These are phyloP conservation scores for Pinguiococcus pyrenoidosus DNA, from an alignment of 108 stramenopile species.

Conservation along the genomic window DNA sequence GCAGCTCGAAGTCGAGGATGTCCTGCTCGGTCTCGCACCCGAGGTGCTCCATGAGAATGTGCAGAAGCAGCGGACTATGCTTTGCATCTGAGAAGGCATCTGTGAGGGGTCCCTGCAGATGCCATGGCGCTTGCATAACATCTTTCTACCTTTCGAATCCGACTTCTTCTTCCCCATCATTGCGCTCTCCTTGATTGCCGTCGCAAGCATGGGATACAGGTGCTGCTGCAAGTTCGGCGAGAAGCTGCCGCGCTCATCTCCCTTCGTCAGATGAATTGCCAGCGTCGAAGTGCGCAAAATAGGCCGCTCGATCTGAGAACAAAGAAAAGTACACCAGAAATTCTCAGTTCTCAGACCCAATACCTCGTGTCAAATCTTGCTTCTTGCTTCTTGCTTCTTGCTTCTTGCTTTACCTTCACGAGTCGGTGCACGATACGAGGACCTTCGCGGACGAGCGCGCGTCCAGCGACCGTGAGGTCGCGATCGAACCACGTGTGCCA, in stretches of 20 bases:
- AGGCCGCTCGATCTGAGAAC: constrained; percentile 53
- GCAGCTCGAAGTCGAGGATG: constrained; percentile 83
- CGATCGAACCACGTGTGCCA: constrained; percentile 95
- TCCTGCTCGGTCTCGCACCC: constrained; percentile 30
- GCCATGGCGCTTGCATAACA: too few species aligned
- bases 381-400: too few species aligned
- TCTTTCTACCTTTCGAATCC: too few species aligned
- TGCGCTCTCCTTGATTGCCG: too few species aligned
- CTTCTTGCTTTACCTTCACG: too few species aligned
- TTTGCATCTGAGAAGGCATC: too few species aligned
- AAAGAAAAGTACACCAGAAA: too few species aligned
- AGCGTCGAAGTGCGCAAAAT: constrained; percentile 77
- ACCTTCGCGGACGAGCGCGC: too few species aligned
- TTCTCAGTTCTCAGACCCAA: not conserved
- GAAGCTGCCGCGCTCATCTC: constrained; percentile 17
- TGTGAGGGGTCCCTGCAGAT: too few species aligned
- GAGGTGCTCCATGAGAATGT: constrained; percentile 48
- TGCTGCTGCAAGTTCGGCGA: constrained; percentile 81
- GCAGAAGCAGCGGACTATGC: constrained; percentile 54
- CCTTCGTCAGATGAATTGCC: constrained; percentile 72
- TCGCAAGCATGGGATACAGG: constrained; percentile 71
- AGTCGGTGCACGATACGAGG: too few species aligned
- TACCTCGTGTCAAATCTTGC: too few species aligned
- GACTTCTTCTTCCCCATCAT: too few species aligned
- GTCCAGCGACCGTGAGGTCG: constrained; percentile 46